A percentile compares a stretch with the other conserved stretches of the same genome.
Evolutionary conservation across 2,329 filamentous ascomycete species (phyloP).

Genomic region (Colletotrichum sp.): DNA sequence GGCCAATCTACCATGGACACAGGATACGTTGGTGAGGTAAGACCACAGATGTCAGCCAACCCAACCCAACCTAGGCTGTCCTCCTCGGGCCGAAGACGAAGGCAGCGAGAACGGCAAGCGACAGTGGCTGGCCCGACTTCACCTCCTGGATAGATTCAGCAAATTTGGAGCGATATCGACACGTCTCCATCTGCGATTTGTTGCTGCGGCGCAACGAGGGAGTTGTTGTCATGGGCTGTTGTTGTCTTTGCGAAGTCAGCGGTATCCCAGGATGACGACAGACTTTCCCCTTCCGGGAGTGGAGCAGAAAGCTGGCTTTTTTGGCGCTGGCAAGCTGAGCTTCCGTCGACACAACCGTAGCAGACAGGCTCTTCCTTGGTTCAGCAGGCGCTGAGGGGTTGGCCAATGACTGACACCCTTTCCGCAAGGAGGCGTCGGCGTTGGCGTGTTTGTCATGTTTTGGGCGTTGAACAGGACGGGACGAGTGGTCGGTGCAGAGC

Average conservation of each 20-base stretch:
- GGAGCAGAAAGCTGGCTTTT: conserved; percentile 12
- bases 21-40: neutral
- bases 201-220: conserved; percentile 1
- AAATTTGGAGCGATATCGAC: neutral
- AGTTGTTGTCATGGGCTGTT: neutral
- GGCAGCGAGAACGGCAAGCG: neutral
- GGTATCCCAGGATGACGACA: conserved; percentile 21
- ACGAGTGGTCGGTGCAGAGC: neutral
- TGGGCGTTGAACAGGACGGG: neutral
- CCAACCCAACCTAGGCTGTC: neutral
- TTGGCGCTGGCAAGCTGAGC: conserved; percentile 1
- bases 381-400: neutral
- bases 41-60: neutral
- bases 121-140: neutral
- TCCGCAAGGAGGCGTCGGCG: neutral
- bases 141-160: neutral
- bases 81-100: neutral
- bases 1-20: neutral
- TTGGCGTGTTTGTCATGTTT: conserved; percentile 8
- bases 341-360: neutral
- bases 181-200: neutral
- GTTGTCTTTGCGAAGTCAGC: conserved; percentile 11
- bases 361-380: conserved; percentile 13
- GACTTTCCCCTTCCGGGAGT: conserved; percentile 18
- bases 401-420: conserved; percentile 6